Evolutionary conservation across 2,329 filamentous ascomycete species (phyloP), one percentile per base, ranked within the genome.

Genomic region (Calonectria fujianensis): DNA sequence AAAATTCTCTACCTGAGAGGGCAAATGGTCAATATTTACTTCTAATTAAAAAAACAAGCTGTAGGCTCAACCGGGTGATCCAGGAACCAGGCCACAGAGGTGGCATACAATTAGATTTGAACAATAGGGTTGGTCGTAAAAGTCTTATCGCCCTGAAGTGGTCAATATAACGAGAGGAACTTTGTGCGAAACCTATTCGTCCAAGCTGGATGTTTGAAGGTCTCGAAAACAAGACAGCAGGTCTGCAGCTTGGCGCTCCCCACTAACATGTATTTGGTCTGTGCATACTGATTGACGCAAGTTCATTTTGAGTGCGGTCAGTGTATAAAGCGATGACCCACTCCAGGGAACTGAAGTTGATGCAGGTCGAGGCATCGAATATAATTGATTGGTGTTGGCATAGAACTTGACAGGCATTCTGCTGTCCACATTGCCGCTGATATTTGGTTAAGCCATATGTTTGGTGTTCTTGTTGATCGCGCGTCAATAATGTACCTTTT

Each of bases 301-400:
- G 45, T 39, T 27, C 13, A 27, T 24, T 65, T 65, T 54, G 69
- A 63, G 69, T 65, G 59, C 50, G 59, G 59, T 70, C 59, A 54
- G 59, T 65, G 48, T 70, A 65, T 27, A n/a, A 37, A 35, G n/a
- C 18, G 50, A n/a, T 45, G 69, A 41, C 69, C 57, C 69, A 70
- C 69, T 41, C 24, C 4, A 14, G 35, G 24, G 68, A 63, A 64
- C 61, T 29, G 45, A 64, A 29, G 57, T 51, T 64, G 57, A 54
- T 63, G 35, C 35, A 52, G 37, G 37, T 41, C n/a, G 37, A 61
- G 57, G 57, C 24, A 41, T 41, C 37, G 16, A 24, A 11, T 39
- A 41, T 63, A 27, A 41, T 63, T 63, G 37, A 63, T n/a, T 63
- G n/a, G 20, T 9, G n/a, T 61, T 61, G 24, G n/a, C 35, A 18